A percentile compares a stretch with the other conserved stretches of the same genome.
Conservation (phyloP, 1,139 yeast genomes). For the Diutina scorzettiae region DNA sequence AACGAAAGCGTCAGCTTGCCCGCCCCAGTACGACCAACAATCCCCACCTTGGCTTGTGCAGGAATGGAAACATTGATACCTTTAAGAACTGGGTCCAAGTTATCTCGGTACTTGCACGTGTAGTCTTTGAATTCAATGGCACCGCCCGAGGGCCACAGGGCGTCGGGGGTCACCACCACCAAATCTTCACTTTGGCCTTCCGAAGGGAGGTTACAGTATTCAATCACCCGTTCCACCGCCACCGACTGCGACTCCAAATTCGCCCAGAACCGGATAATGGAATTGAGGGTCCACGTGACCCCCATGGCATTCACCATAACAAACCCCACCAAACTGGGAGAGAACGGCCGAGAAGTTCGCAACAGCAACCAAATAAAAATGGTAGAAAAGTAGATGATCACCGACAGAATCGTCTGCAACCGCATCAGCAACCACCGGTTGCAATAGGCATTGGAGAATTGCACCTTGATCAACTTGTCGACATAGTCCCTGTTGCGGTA, state of each 20-base stretch:
- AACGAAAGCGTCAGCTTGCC: slow-evolving; percentile 67
- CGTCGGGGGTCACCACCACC: slow-evolving; percentile 13
- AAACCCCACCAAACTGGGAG: slow-evolving; percentile 26
- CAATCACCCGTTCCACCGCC: slow-evolving; percentile 24
- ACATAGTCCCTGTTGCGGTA: slow-evolving; percentile 13
- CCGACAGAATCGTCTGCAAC: slow-evolving; percentile 23
- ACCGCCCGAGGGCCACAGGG: slow-evolving; percentile 54
- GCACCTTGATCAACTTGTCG: slow-evolving; percentile 15
- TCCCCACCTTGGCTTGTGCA: slow-evolving; percentile 61
- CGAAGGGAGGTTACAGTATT: slow-evolving; percentile 21
- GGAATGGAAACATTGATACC: slow-evolving; percentile 39
- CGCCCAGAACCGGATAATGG: slow-evolving; percentile 24
- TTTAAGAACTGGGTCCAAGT: slow-evolving; percentile 46
- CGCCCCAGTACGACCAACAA: slow-evolving; percentile 82
- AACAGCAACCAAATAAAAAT: slow-evolving; percentile 16
- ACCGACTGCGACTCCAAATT: slow-evolving; percentile 24
- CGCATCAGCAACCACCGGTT: slow-evolving; percentile 31
- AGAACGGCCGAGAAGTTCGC: slow-evolving; percentile 10
- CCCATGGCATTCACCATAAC: slow-evolving; percentile 25
- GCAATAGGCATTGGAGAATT: slow-evolving; percentile 15
- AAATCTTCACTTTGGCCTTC: slow-evolving; percentile 13
- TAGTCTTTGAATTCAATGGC: slow-evolving; percentile 43
- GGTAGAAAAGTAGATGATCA: slow-evolving; percentile 20
- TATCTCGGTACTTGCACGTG: slow-evolving; percentile 51
- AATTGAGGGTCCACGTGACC: slow-evolving; percentile 20